Evolutionary conservation across 352 stramenopile genomes (phyloP).

Genomic region (Hyaloperonospora arabidopsidis): DNA sequence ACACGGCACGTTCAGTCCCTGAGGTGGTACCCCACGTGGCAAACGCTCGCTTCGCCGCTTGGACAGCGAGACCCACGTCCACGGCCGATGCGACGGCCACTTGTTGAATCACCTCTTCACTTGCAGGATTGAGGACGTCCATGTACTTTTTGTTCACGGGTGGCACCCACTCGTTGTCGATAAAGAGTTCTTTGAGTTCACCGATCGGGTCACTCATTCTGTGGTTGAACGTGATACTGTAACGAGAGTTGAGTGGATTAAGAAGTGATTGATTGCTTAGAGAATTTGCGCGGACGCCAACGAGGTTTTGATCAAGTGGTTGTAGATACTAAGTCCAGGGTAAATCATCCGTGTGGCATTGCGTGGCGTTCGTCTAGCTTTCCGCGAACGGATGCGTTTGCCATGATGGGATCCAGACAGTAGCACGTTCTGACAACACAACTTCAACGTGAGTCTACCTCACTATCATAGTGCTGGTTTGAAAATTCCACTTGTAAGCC

Average conservation of each 20-base stretch:
- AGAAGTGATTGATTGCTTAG: conserved; percentile 5
- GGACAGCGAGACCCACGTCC: conserved; percentile 46
- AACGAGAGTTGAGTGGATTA: conserved; percentile 2
- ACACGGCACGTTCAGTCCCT: conserved; percentile 30
- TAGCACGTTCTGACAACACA: too few relatives aligned
- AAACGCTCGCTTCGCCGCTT: conserved; percentile 40
- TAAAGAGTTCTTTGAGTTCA: conserved; percentile 1
- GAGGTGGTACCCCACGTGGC: conserved; percentile 38
- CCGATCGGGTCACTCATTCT: not conserved
- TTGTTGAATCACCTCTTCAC: conserved; percentile 45
- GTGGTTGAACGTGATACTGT: not conserved
- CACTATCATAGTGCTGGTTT: too few relatives aligned
- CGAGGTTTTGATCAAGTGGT: too few relatives aligned
- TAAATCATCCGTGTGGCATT: too few relatives aligned
- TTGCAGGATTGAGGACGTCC: conserved; percentile 41
- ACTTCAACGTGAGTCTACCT: too few relatives aligned
- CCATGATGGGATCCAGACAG: too few relatives aligned
- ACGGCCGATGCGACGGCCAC: conserved; percentile 35
- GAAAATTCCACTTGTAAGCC: too few relatives aligned
- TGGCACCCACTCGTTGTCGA: conserved; percentile 40
- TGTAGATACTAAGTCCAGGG: too few relatives aligned
- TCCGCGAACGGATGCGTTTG: too few relatives aligned
- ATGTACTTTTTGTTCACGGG: conserved; percentile 23
- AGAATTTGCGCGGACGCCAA: too few relatives aligned
- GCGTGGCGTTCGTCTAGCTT: too few relatives aligned